A percentile compares a stretch with the other conserved stretches of the same genome.
phyloP scores from a whole-genome alignment of 164 flowering plant species.

The Berberis vulgaris region DNA sequence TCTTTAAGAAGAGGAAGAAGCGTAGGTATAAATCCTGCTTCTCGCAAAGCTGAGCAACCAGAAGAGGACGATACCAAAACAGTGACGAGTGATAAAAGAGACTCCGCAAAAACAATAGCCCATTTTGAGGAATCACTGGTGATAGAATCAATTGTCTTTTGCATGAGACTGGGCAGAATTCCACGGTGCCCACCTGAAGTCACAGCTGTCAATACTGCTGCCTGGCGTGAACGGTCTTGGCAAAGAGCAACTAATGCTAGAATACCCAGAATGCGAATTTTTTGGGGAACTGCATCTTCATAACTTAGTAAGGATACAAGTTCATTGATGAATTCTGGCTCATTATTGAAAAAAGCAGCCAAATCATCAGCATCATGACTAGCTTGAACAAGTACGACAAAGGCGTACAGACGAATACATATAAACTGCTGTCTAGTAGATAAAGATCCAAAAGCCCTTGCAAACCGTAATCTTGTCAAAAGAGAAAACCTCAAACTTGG shows the following conservation, averaged over 20 bases:
- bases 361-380: slow-evolving; percentile 61
- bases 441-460: slow-evolving; percentile 73
- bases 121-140: slow-evolving; percentile 50
- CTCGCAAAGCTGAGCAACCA: slow-evolving; percentile 87
- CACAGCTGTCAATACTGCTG: slow-evolving; percentile 63
- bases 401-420: slow-evolving; percentile 84
- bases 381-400: slow-evolving; percentile 81
- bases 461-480: slow-evolving; percentile 76
- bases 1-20: slow-evolving; percentile 89
- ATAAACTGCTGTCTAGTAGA: slow-evolving; percentile 65
- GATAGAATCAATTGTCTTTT: slow-evolving; percentile 76
- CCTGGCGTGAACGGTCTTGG: slow-evolving; percentile 74
- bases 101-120: slow-evolving; percentile 82
- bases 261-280: slow-evolving; percentile 58
- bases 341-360: slow-evolving; percentile 67
- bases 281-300: slow-evolving; percentile 77
- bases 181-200: slow-evolving; percentile 89
- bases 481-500: slow-evolving; percentile 64
- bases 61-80: slow-evolving; percentile 85
- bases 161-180: slow-evolving; percentile 84
- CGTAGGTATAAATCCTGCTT: slow-evolving; percentile 87
- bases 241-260: slow-evolving; percentile 82
- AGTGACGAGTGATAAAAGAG: slow-evolving; percentile 76
- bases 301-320: slow-evolving; percentile 66
- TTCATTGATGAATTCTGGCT: slow-evolving; percentile 87